Conservation (phyloP, 169 alveolate species). For the Cytauxzoon felis region DNA sequence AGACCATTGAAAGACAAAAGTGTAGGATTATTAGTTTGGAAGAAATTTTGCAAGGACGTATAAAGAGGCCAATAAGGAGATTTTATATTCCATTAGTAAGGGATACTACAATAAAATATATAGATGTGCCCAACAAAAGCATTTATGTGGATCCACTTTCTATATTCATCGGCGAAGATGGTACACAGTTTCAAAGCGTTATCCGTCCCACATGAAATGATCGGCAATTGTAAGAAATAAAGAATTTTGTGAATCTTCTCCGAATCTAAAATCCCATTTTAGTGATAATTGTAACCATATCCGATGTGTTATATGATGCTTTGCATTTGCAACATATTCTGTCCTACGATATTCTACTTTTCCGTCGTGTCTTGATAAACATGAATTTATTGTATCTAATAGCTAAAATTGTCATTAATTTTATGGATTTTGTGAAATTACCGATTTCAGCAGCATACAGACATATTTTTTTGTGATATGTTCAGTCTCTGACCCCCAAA, state of each 20-base stretch:
- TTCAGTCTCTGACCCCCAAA: slow-evolving; percentile 50
- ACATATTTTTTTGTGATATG: slow-evolving; percentile 28
- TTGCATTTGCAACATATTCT: slow-evolving; percentile 69
- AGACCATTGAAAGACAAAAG: background rate
- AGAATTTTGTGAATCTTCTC: slow-evolving; percentile 49
- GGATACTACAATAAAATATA: slow-evolving; percentile 41
- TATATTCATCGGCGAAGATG: slow-evolving; percentile 52
- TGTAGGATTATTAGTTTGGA: slow-evolving; percentile 15
- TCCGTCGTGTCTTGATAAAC: slow-evolving; percentile 41
- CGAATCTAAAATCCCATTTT: slow-evolving; percentile 66
- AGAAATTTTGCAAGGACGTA: slow-evolving; percentile 15
- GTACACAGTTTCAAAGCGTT: background rate
- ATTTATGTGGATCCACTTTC: slow-evolving; percentile 53
- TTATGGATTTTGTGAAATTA: background rate
- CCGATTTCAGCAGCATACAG: slow-evolving; percentile 31
- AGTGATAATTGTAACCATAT: slow-evolving; percentile 72
- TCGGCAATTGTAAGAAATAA: slow-evolving; percentile 71
- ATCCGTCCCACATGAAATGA: slow-evolving; percentile 71
- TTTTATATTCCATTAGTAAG: slow-evolving; percentile 52
- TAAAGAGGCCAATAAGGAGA: slow-evolving; percentile 34
- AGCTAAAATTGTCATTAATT: background rate
- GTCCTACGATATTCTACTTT: slow-evolving; percentile 62
- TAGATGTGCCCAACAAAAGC: slow-evolving; percentile 56
- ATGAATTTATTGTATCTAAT: slow-evolving; percentile 24
- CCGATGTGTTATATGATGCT: slow-evolving; percentile 72